These are phyloP conservation scores for Lolium rigidum DNA, from an alignment of 176 grass and related monocot genomes.

Conservation along the genomic window DNA sequence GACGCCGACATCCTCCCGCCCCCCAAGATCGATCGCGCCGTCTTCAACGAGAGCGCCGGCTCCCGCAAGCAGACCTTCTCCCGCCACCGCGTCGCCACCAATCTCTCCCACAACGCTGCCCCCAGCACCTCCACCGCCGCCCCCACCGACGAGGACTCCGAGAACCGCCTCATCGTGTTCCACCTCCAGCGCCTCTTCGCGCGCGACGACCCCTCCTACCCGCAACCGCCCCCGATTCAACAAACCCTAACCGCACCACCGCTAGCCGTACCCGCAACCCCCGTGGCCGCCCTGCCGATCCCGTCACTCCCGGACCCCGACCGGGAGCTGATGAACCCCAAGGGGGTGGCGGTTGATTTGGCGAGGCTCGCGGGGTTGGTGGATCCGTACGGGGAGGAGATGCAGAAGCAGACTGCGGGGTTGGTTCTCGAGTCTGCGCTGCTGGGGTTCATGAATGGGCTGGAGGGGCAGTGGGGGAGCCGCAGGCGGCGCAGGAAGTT, in stretches of 20 bases:
- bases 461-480: slow-evolving; percentile 97
- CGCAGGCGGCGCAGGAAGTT: slow-evolving; percentile 83
- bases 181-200: slow-evolving; percentile 71
- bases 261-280: not conserved
- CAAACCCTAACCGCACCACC: slow-evolving; percentile 49
- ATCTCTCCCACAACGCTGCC: slow-evolving; percentile 47
- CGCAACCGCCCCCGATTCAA: slow-evolving; percentile 38
- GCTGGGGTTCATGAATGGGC: slow-evolving; percentile 72
- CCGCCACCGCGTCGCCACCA: slow-evolving; percentile 65
- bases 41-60: slow-evolving; percentile 97
- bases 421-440: slow-evolving; percentile 69
- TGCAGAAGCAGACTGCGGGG: slow-evolving; percentile 61
- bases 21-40: slow-evolving; percentile 79
- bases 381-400: slow-evolving; percentile 81
- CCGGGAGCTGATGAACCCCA: slow-evolving; percentile 65
- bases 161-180: slow-evolving; percentile 63
- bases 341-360: slow-evolving; percentile 71
- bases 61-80: slow-evolving; percentile 93
- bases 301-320: slow-evolving; percentile 44
- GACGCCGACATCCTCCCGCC: slow-evolving; percentile 58
- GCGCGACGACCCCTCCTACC: slow-evolving; percentile 51
- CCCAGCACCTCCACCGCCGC: slow-evolving; percentile 29
- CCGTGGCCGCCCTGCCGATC: slow-evolving; percentile 19
- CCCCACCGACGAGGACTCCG: slow-evolving; percentile 44
- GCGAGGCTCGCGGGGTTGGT: slow-evolving; percentile 59